Conservation (phyloP, 208 protist species). For the Trypanosoma brucei region DNA sequence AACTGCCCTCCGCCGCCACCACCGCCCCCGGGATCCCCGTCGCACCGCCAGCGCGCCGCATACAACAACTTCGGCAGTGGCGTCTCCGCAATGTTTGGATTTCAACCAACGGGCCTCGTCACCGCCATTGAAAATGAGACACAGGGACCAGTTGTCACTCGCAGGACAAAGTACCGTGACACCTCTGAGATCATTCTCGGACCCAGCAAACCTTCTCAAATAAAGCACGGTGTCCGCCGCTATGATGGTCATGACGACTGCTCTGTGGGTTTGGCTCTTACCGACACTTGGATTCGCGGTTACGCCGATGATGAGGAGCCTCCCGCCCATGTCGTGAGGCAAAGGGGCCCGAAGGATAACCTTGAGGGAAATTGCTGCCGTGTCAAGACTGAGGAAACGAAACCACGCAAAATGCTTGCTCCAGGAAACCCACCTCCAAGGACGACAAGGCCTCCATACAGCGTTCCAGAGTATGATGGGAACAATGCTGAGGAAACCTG, state of each 20-base stretch:
- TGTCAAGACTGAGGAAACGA: slow-evolving; percentile 21
- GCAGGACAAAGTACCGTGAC: slow-evolving; percentile 2
- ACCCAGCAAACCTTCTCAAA: slow-evolving; percentile 49
- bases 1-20: slow-evolving; percentile 26
- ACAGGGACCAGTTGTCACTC: neutral
- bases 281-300: slow-evolving; percentile 66
- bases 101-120: neutral
- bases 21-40: slow-evolving; percentile 6
- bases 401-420: slow-evolving; percentile 21
- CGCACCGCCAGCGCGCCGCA: slow-evolving; percentile 28
- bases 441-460: slow-evolving; percentile 27
- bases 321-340: neutral
- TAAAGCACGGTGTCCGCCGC: slow-evolving; percentile 59
- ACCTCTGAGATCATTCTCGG: slow-evolving; percentile 68
- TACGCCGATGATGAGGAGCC: slow-evolving; percentile 18
- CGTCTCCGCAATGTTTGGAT: slow-evolving; percentile 2
- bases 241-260: slow-evolving; percentile 44
- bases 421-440: slow-evolving; percentile 16
- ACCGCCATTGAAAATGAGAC: neutral
- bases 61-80: slow-evolving; percentile 9
- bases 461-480: slow-evolving; percentile 18
- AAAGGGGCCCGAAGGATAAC: slow-evolving; percentile 20
- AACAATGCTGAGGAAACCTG: too few species aligned
- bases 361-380: slow-evolving; percentile 21
- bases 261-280: slow-evolving; percentile 59